phyloP scores from a whole-genome alignment of 2,329 filamentous ascomycete genomes.

The Penicillium brevicompactum region DNA sequence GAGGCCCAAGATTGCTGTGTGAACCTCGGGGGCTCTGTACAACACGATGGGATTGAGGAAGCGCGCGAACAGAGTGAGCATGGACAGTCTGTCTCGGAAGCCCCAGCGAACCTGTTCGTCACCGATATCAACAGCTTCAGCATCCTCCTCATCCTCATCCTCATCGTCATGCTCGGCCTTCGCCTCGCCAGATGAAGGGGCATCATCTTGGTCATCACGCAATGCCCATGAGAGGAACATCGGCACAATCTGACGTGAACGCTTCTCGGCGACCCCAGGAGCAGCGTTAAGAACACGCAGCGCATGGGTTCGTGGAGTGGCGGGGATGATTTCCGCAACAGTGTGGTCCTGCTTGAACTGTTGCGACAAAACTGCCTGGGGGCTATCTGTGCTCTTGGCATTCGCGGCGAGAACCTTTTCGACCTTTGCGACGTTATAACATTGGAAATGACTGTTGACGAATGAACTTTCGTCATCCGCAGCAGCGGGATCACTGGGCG shows the following conservation, averaged over 20 bases:
- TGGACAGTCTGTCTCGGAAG: slow-evolving; percentile 74
- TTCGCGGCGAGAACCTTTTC: slow-evolving; percentile 55
- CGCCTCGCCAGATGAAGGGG: slow-evolving; percentile 20
- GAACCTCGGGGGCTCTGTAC: slow-evolving; percentile 75
- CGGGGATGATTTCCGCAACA: slow-evolving; percentile 35
- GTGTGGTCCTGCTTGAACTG: slow-evolving; percentile 67
- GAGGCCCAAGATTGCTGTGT: slow-evolving; percentile 71
- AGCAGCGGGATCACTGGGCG: slow-evolving; percentile 23
- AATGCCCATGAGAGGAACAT: slow-evolving; percentile 81
- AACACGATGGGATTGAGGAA: slow-evolving; percentile 86
- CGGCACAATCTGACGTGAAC: slow-evolving; percentile 81
- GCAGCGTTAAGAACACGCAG: slow-evolving; percentile 74
- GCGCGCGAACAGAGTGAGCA: slow-evolving; percentile 78
- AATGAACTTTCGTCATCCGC: slow-evolving; percentile 27
- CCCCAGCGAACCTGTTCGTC: slow-evolving; percentile 42
- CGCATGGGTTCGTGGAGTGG: slow-evolving; percentile 70
- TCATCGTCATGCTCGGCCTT: slow-evolving; percentile 13
- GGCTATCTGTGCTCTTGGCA: slow-evolving; percentile 55
- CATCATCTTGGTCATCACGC: slow-evolving; percentile 50
- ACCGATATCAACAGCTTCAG: slow-evolving; percentile 16
- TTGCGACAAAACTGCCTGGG: slow-evolving; percentile 61
- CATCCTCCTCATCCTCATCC: slow-evolving; percentile 20
- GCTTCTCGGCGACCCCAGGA: slow-evolving; percentile 79
- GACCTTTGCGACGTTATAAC: slow-evolving; percentile 70
- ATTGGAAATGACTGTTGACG: slow-evolving; percentile 68